Evolutionary conservation across 805 yeast species (phyloP).

Genomic region (Ogataea parapolymorpha): DNA sequence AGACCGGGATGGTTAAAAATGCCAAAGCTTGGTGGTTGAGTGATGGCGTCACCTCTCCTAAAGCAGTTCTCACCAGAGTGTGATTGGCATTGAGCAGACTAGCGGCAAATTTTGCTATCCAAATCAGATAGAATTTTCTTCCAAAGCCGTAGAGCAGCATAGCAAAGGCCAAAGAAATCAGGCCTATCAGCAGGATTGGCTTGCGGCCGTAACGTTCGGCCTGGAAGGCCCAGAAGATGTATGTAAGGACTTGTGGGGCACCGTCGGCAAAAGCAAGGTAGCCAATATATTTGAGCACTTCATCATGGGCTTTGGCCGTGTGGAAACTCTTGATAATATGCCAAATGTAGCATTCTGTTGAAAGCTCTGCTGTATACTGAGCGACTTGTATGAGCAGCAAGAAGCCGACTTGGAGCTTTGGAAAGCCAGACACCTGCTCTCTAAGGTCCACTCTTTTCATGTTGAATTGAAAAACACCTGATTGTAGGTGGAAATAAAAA

Average conservation of each 20-base stretch:
- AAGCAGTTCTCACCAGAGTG: neutral
- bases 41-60: neutral
- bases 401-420: neutral
- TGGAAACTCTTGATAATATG: slow-evolving; percentile 2
- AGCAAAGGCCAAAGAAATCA: neutral
- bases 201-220: neutral
- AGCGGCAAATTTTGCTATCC: neutral
- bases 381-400: neutral
- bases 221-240: neutral
- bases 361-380: neutral
- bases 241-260: neutral
- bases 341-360: slow-evolving; percentile 1
- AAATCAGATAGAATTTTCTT: neutral
- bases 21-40: neutral
- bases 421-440: neutral
- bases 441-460: neutral
- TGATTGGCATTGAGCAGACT: neutral
- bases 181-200: neutral
- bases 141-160: slow-evolving; percentile 1
- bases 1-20: neutral
- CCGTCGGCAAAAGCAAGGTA: neutral
- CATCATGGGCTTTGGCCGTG: neutral
- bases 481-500: no score
- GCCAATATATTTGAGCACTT: neutral
- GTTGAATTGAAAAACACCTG: neutral